phyloP scores from a whole-genome alignment of 345 rosid genomes.

The Leavenworthia alabamica region DNA sequence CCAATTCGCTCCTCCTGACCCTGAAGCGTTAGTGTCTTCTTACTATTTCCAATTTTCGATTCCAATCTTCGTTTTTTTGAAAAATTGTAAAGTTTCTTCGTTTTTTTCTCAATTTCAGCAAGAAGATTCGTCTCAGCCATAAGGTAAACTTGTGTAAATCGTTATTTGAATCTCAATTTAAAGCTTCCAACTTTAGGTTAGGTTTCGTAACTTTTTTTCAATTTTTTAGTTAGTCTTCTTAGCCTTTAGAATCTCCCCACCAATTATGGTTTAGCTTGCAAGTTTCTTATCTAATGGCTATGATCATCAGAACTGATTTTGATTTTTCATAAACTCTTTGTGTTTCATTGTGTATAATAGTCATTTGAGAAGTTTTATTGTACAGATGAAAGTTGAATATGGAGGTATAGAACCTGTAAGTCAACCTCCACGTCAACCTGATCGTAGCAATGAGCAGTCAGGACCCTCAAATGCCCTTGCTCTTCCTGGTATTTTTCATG shows the following conservation, averaged over 20 bases:
- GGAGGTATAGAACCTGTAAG: constrained; percentile 42
- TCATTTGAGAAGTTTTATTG: constrained; percentile 4
- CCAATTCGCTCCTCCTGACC: constrained; percentile 67
- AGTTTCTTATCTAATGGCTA: neutral
- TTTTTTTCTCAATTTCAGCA: constrained; percentile 42
- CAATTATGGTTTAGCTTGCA: neutral
- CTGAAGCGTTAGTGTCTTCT: constrained; percentile 53
- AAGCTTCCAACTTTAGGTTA: constrained; percentile 8
- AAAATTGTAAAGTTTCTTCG: neutral
- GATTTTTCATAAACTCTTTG: neutral
- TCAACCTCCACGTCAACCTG: constrained; percentile 42
- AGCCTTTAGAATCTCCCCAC: neutral
- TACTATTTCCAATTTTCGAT: constrained; percentile 1
- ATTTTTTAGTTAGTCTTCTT: neutral
- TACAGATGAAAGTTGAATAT: constrained; percentile 53
- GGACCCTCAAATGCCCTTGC: constrained; percentile 55
- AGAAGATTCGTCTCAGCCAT: constrained; percentile 70
- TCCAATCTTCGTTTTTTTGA: neutral
- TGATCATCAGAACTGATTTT: neutral
- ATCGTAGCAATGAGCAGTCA: constrained; percentile 32
- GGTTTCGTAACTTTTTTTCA: neutral
- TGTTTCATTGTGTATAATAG: neutral
- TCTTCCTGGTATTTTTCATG: constrained; percentile 48
- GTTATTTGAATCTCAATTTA: neutral
- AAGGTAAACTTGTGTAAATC: constrained; percentile 47